Base-by-base conservation (phyloP, 1,284 basidiomycete species). In the Leccinum subspadiceum region DNA sequence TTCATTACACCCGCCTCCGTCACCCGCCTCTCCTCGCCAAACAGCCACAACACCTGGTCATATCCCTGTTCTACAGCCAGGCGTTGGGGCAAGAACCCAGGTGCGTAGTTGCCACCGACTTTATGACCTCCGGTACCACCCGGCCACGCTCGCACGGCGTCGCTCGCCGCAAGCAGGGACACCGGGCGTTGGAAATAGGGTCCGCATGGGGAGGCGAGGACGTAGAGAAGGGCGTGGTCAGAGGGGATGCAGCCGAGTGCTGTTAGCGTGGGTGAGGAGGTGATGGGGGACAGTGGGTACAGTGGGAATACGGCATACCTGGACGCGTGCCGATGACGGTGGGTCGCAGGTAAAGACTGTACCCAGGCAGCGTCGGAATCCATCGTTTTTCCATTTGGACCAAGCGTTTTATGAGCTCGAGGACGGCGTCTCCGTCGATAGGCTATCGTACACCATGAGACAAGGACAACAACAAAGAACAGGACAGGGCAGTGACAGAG, bases 301-400 rank as follows among this genome's bases (percentile, higher is more conserved):
- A 49, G 7, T 12, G 10, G 9, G 15, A 53, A n/a, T 13, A 12
- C 3, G 17, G 29, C 41, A 48, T 62, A 83, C 85, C 74, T 8
- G 85, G 72, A 22, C 89, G 85, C 0, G 94, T 94, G 15, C 92
- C 93, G 68, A 95, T 94, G 66, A 94, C 78, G 2, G 90, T 92
- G 1, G 92, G 93, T 13, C 89, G 83, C 61, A 94, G 80, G 75
- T 94, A 95, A 41, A 95, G 77, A 58, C 87, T 89, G 71, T 90
- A 84, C 9, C 87, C 92, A 2, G 83, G 79, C 3, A 77, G 71
- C 0, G 75, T 74, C 5, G 93, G 93, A 31, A 95, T 89, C 89
- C 92, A 94, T 7, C 85, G 81, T 37, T 79, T 75, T 51, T 96
- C 93, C 54, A 89, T 62, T 46, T 74, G 65, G 52, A 94, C 82